phyloP scores from a whole-genome alignment of 805 yeast species.

The Danielia reshetovae region DNA sequence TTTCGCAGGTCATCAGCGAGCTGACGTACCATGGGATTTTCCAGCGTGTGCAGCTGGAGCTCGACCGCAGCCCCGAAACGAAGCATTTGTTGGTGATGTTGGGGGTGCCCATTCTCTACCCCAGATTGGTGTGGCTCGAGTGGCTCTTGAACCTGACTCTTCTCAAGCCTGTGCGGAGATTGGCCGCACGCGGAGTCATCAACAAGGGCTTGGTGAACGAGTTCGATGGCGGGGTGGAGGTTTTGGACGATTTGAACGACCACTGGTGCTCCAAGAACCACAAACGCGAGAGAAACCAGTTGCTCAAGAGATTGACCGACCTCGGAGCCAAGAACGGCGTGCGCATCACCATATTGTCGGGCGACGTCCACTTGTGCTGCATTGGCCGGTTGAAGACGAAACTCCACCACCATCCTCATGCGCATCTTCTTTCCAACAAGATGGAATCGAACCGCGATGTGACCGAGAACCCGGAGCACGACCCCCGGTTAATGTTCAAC shows the following conservation, averaged over 20 bases:
- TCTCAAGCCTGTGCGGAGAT: conserved; percentile 58
- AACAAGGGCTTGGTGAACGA: conserved; percentile 79
- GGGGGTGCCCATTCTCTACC: conserved; percentile 95
- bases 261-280: conserved; percentile 95
- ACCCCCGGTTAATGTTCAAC: conserved; percentile 75
- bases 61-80: conserved; percentile 49
- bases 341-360: conserved; percentile 80
- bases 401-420: conserved; percentile 40
- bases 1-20: conserved; percentile 50
- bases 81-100: conserved; percentile 79
- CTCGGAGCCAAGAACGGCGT: conserved; percentile 63
- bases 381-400: conserved; percentile 71
- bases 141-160: conserved; percentile 56
- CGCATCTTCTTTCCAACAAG: conserved; percentile 25
- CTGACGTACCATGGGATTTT: conserved; percentile 62
- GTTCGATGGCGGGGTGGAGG: conserved; percentile 88
- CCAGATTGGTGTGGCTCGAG: conserved; percentile 90
- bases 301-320: conserved; percentile 57
- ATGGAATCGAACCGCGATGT: conserved; percentile 38
- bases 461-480: conserved; percentile 53
- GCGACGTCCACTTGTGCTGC: conserved; percentile 91
- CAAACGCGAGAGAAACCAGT: conserved; percentile 74
- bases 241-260: conserved; percentile 89
- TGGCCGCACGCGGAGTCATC: conserved; percentile 55
- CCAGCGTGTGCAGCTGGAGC: conserved; percentile 53